Percentiles rank a stretch among this genome's conserved stretches.
phyloP scores from a whole-genome alignment of 2,329 filamentous ascomycete species.

The Apiospora saccharicola region DNA sequence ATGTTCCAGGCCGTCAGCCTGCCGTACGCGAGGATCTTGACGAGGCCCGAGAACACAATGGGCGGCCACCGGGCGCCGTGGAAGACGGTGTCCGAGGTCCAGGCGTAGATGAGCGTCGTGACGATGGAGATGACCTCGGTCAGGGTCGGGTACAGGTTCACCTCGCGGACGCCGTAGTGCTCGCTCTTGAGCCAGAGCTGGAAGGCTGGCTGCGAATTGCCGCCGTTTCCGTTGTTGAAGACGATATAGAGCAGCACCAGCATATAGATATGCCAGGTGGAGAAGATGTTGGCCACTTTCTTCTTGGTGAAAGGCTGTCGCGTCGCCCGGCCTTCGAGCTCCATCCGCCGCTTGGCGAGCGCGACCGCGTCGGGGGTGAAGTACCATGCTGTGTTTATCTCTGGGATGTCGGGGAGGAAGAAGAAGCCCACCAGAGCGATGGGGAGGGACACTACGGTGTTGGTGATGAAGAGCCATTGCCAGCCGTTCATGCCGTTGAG shows the following conservation, averaged over 20 bases:
- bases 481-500: constrained; percentile 56
- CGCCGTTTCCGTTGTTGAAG: constrained; percentile 66
- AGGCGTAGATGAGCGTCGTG: constrained; percentile 69
- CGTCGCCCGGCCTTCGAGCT: constrained; percentile 53
- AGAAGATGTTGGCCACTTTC: constrained; percentile 68
- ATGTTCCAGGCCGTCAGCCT: constrained; percentile 54
- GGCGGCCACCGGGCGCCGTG: constrained; percentile 68
- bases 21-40: constrained; percentile 50
- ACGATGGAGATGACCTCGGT: constrained; percentile 61
- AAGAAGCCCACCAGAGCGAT: constrained; percentile 57
- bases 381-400: constrained; percentile 49
- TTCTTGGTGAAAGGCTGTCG: constrained; percentile 47
- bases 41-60: constrained; percentile 61
- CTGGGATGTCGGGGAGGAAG: constrained; percentile 51
- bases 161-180: constrained; percentile 47
- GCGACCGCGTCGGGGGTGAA: constrained; percentile 47
- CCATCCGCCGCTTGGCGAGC: constrained; percentile 49
- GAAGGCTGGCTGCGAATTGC: constrained; percentile 62
- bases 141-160: constrained; percentile 65
- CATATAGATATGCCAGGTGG: constrained; percentile 70
- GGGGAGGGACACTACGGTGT: constrained; percentile 61
- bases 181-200: constrained; percentile 54
- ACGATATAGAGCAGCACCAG: constrained; percentile 66
- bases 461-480: constrained; percentile 62
- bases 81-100: constrained; percentile 69